Conservation (phyloP, 192 early-diverging fungal genomes). For the Pecoramyces ruminantium region DNA sequence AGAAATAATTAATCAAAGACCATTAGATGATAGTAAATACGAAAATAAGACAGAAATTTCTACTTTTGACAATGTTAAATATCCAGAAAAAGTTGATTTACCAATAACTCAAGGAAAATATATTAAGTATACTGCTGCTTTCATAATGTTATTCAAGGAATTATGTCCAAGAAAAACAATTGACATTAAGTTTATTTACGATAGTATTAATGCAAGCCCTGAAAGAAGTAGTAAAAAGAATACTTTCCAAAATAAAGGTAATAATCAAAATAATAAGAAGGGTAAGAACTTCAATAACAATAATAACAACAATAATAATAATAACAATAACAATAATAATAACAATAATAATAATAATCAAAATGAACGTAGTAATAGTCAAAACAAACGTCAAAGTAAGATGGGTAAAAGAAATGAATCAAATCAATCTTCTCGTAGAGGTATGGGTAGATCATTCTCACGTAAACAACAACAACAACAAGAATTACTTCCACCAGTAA, state of each 20-base stretch:
- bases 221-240: background rate
- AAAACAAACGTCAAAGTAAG: background rate
- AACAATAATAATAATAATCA: background rate
- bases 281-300: background rate
- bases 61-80: background rate
- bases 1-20: background rate
- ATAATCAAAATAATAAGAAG: background rate
- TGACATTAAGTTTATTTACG: background rate
- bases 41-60: background rate
- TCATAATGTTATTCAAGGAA: background rate
- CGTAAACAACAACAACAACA: background rate
- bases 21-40: background rate
- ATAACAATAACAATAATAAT: background rate
- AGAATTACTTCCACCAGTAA: slow-evolving; percentile 15
- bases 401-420: background rate
- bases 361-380: background rate
- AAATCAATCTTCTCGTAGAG: background rate
- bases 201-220: background rate
- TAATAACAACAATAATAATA: background rate
- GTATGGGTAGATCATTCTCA: background rate
- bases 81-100: background rate
- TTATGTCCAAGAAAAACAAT: background rate
- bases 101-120: background rate
- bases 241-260: background rate
- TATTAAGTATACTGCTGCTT: background rate